phyloP scores from a whole-genome alignment of 2,329 filamentous ascomycete species.

The Helotiales sp. region DNA sequence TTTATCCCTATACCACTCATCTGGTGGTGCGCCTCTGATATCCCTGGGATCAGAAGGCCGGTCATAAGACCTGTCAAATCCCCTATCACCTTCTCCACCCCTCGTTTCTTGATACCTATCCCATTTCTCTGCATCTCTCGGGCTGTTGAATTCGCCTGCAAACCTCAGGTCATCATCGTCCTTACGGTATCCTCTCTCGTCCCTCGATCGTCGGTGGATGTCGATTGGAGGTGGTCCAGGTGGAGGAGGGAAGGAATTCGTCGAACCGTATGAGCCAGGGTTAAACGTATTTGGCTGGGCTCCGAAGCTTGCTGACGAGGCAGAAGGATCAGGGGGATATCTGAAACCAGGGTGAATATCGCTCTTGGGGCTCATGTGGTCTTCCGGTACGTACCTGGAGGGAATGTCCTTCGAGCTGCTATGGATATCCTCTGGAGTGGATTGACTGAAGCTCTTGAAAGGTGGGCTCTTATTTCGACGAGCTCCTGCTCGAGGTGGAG shows the following conservation, averaged over 20 bases:
- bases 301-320: constrained; percentile 22
- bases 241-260: constrained; percentile 29
- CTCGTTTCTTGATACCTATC: constrained; percentile 28
- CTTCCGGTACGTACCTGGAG: no score
- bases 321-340: constrained; percentile 24
- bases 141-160: constrained; percentile 30
- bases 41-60: constrained; percentile 19
- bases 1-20: constrained; percentile 26
- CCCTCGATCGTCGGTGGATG: constrained; percentile 21
- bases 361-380: no score
- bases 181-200: constrained; percentile 23
- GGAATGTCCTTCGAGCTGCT: no score
- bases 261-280: constrained; percentile 23
- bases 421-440: constrained; percentile 28
- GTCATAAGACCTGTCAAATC: constrained; percentile 14
- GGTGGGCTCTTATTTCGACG: constrained; percentile 27
- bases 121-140: constrained; percentile 33
- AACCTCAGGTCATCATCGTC: constrained; percentile 26
- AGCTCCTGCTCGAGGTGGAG: constrained; percentile 15
- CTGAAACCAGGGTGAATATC: no score
- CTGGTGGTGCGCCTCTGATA: constrained; percentile 16
- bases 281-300: constrained; percentile 15
- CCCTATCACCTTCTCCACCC: constrained; percentile 1
- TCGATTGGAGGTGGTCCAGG: constrained; percentile 22
- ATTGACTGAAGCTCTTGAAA: constrained; percentile 30